Evolutionary conservation across 257 asterid species (phyloP).

Genomic region (Prunella vulgaris): DNA sequence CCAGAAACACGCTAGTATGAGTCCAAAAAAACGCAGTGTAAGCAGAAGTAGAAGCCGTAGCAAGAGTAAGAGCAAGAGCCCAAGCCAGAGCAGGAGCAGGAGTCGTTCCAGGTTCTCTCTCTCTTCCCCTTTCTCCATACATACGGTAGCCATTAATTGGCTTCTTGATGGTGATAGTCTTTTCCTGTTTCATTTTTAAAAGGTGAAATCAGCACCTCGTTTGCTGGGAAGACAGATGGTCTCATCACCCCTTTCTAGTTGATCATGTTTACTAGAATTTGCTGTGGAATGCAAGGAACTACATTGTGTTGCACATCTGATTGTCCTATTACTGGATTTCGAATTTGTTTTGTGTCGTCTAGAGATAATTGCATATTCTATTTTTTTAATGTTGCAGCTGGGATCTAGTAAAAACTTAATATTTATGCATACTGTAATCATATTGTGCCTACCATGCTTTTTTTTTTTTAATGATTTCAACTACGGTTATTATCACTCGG

Average conservation of each 20-base stretch:
- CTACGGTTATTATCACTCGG: background rate
- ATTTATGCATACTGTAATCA: background rate
- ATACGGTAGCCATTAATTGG: background rate
- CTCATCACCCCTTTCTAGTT: background rate
- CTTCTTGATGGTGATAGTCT: background rate
- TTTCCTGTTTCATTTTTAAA: conserved; percentile 8
- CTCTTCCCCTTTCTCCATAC: background rate
- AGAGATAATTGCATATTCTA: conserved; percentile 2
- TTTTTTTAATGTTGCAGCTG: background rate
- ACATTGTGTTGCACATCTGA: background rate
- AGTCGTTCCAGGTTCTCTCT: conserved; percentile 58
- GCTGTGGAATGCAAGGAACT: conserved; percentile 6
- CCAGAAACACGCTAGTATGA: conserved; percentile 54
- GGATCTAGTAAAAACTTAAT: background rate
- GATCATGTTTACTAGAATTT: background rate
- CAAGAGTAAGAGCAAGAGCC: conserved; percentile 15
- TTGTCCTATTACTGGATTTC: conserved; percentile 5
- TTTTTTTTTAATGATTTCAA: background rate
- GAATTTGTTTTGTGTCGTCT: background rate
- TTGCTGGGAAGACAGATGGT: conserved; percentile 7
- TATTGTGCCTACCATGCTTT: background rate
- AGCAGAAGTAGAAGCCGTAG: conserved; percentile 56
- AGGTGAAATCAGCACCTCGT: conserved; percentile 32
- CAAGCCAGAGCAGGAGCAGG: conserved; percentile 67
- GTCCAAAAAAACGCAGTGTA: conserved; percentile 55